Evolutionary conservation across 2,329 filamentous ascomycete genomes (phyloP), one percentile per base, ranked within the genome.

Genomic region (Phyllosticta citribraziliensis): DNA sequence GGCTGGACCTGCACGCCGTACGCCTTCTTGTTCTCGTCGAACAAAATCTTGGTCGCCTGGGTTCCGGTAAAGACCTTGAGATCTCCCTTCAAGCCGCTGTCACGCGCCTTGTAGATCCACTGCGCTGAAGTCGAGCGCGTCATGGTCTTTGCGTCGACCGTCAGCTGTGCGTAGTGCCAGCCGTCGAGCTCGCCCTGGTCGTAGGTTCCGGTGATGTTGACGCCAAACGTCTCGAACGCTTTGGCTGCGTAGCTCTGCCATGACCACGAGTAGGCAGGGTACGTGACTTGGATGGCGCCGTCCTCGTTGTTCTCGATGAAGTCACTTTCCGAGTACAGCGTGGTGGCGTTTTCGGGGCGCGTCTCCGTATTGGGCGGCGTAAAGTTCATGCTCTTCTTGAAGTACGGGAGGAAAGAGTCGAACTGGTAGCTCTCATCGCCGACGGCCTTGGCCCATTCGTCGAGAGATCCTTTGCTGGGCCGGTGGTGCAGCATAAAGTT

Each of bases 1-100:
- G 64, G 64, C 2, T 63, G 53, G 10, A 69, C 61, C 2, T 35
- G 27, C 3, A 70, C 68, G 20, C 69, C 69, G 4, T 62, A 70
- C 1, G 69, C 69, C 2, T 33, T 64, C 57, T 69, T 67, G 35
- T 60, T 50, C 2, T 11, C 52, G 54, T 72, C 60, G 63, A 76
- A 76, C 3, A 75, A 30, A 33, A 77, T 70, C 57, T 70, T 70
- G 53, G 70, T 67, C 0, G 70, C 74, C 30, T 71, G 63, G 9
- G 73, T 71, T 9, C 63, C 64, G 17, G 66, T 65, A 60, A 73
- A 76, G 0, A 76, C 66, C n/a, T 60, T 63, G n/a, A 47, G 40
- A 3, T 47, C n/a, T 12, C 40, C 40, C 14, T n/a, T 47, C 40
- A 47, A n/a, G 40, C n/a, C n/a, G 4, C 17, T n/a, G n/a, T 47